A percentile compares a stretch with the other conserved stretches of the same genome.
Conservation (phyloP, 495 filamentous ascomycete genomes). For the Daldinia grandis region DNA sequence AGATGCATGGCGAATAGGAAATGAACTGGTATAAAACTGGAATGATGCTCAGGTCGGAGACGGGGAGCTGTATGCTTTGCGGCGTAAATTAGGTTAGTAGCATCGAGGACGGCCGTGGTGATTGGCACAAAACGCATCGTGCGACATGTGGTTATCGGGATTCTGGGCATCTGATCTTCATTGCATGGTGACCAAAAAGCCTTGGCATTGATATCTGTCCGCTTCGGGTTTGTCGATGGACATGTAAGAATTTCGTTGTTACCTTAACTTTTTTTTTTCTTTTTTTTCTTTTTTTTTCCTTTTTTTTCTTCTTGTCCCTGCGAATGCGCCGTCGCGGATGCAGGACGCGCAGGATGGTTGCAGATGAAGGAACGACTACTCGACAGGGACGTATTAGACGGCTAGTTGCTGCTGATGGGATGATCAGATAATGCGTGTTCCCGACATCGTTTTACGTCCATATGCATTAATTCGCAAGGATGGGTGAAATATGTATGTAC, state of each 20-base stretch:
- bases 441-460: slow-evolving; percentile 26
- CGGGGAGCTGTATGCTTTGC: slow-evolving; percentile 18
- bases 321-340: slow-evolving; percentile 36
- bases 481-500: neutral
- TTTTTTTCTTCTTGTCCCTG: slow-evolving; percentile 14
- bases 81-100: slow-evolving; percentile 13
- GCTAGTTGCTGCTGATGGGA: slow-evolving; percentile 22
- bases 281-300: too few relatives aligned
- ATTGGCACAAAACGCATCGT: slow-evolving; percentile 26
- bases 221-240: slow-evolving; percentile 38
- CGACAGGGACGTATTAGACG: slow-evolving; percentile 25
- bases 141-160: slow-evolving; percentile 41
- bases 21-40: slow-evolving; percentile 3
- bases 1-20: slow-evolving; percentile 1
- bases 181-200: slow-evolving; percentile 33
- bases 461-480: slow-evolving; percentile 4
- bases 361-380: slow-evolving; percentile 36
- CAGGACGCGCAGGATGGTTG: slow-evolving; percentile 36
- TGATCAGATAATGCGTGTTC: slow-evolving; percentile 38
- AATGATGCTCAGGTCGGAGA: slow-evolving; percentile 7
- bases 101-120: slow-evolving; percentile 23
- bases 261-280: slow-evolving; percentile 16
- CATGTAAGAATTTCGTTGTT: slow-evolving; percentile 31
- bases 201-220: slow-evolving; percentile 41
- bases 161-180: slow-evolving; percentile 39